Evolutionary conservation across 1,139 yeast species (phyloP), one percentile per base, ranked within the genome.

Genomic region (Candida dubliniensis): DNA sequence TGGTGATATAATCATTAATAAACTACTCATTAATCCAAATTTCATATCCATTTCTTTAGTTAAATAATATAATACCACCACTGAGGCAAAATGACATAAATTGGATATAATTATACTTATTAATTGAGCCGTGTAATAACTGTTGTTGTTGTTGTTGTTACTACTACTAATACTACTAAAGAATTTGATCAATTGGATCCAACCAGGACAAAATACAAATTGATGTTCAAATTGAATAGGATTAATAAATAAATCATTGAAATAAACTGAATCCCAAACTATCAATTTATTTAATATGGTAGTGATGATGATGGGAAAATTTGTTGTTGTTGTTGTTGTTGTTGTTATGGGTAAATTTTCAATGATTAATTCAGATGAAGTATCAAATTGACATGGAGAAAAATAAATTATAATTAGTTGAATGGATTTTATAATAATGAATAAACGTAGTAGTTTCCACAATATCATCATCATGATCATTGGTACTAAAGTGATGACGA

Each of bases 211-310:
- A 61, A 89, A 93, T 8, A 95, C 97, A 76, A 81, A 87, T 64
- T 89, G 95, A 61, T 93, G 96, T 61, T 93, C 98, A 62, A 74
- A 90, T 31, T 63, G 60, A 26, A 76, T 66, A 0, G 76, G 81
- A 25, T 77, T 64, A 14, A 66, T 60, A 32, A 86, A 80, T 38
- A 82, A 59, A 40, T 82, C 80, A 24, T 79, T 63, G 57, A 87
- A 90, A 62, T 84, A 89, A 0, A 90, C 95, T 2, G 84, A 76
- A 61, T 93, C 99, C 98, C 98, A 91, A 6, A 83, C 75, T 29
- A 87, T 67, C 8, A 87, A 67, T 47, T 81, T 79, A 38, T 78
- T 69, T 36, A 75, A 63, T 1, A 71, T 47, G 26, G 57, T 47
- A 6, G 48, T 49, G 12, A 54, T 33, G 8, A 71, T 47, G 26